Evolutionary conservation across 441 rosid species (phyloP), one percentile per base, ranked within the genome.

Genomic region (Croton laevigatus): DNA sequence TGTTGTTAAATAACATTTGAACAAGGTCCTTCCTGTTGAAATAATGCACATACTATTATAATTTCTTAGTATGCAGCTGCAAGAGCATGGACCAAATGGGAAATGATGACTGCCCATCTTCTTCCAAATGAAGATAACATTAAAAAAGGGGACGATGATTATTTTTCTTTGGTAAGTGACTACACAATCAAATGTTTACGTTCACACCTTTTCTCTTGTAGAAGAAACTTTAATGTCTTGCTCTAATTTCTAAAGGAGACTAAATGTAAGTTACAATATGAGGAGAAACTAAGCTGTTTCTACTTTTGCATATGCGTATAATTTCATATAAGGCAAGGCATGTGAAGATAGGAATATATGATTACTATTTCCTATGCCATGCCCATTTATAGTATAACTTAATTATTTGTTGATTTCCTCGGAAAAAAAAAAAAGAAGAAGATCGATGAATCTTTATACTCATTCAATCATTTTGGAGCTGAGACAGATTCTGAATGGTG

Each of bases 71-170:
- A 80, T 88, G 96, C 88, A 79, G 96, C 97, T 72, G 97, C 97
- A 45, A 88, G 97, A 81, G 88, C 91, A 53, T 94, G 98, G 98
- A 94, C 97, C 36, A 94, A 78, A 72, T 91, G 98, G 97, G 98
- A 94, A 81, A 88, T 91, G 98, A 86, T 87, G 96, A 94, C 98
- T 67, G 89, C 93, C 40, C 84, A 94, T 86, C 97, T 94, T 78
- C 78, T 76, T 73, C 96, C 87, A 71, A 86, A 87, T 83, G 88
- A 87, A 78, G 97, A 89, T 51, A 88, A 81, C 79, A 77, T 91
- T 77, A 89, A 85, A 78, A 94, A 12, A 82, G 97, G 97, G 64
- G 97, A 91, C 66, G 97, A 90, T 79, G 97, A 91, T 77, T 63
- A 69, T 27, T 94, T 94, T 80, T 90, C 97, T 19, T 75, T 94